phyloP scores from a whole-genome alignment of 306 rosid genomes.

The Cicer cuneatum region DNA sequence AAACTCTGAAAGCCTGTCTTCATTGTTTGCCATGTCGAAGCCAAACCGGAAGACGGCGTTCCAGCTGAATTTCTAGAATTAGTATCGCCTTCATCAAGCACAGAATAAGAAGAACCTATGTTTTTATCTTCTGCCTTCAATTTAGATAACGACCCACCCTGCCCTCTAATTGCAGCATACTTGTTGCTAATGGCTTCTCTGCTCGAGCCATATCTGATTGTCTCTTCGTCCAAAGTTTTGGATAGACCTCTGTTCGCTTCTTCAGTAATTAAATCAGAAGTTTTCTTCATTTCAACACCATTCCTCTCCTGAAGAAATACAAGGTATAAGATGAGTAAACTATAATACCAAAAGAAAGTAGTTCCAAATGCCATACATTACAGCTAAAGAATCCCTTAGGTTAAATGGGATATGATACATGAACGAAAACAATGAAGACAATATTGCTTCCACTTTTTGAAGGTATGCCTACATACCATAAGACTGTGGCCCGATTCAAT shows the following conservation, averaged over 20 bases:
- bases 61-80: conserved; percentile 48
- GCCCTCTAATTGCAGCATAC: conserved; percentile 79
- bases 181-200: conserved; percentile 84
- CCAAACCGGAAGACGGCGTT: conserved; percentile 62
- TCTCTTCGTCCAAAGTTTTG: conserved; percentile 54
- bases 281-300: conserved; percentile 63
- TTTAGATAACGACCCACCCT: conserved; percentile 61
- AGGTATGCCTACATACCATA: conserved; percentile 55
- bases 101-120: conserved; percentile 57
- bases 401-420: conserved; percentile 26
- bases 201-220: conserved; percentile 67
- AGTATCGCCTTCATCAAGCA: conserved; percentile 53
- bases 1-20: conserved; percentile 82
- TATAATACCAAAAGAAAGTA: conserved; percentile 6
- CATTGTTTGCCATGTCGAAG: conserved; percentile 79
- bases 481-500: conserved; percentile 62
- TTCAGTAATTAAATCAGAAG: conserved; percentile 51
- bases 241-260: conserved; percentile 51
- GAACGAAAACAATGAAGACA: conserved; percentile 2
- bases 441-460: conserved; percentile 12
- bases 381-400: conserved; percentile 27
- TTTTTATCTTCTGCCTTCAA: conserved; percentile 59
- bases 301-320: conserved; percentile 58
- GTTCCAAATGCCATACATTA: conserved; percentile 11
- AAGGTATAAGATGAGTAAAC: conserved; percentile 29